Evolutionary conservation across 2,329 filamentous ascomycete genomes (phyloP), one percentile per base, ranked within the genome.

Genomic region (Sarocladium brachiariae): DNA sequence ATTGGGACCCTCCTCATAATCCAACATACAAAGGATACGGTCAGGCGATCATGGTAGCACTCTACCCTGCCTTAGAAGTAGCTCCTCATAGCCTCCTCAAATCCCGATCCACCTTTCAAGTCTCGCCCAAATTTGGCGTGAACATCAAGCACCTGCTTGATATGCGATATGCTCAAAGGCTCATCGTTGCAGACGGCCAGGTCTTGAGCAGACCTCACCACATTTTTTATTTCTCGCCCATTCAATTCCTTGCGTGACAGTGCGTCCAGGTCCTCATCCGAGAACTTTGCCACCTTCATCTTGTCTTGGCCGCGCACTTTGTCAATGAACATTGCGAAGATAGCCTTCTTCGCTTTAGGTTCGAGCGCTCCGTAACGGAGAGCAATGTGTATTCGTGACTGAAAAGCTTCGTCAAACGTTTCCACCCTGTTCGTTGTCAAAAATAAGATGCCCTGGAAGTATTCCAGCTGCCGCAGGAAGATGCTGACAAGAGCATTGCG

Each of bases 361-460:
- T 82, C 83, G 8, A 95, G 75, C 46, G 86, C 81, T 34, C 87
- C 86, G 66, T 95, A 96, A 24, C 86, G 78, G 8, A 96, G 73
- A 0, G 89, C 87, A 58, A 95, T 84, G 64, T 95, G 89, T 54
- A 95, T 95, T 21, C 90, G 81, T 9, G 83, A 88, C 63, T 93
- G 87, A 73, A 95, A 95, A 1, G 90, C 90, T 54, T 93, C 88
- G 59, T 96, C 90, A 60, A 96, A 95, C 0, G 87, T 91, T 70
- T 86, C 80, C 1, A 95, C 88, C 1, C 89, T 81, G 63, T 95
- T 95, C 2, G 90, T 95, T 0, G 90, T 96, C 23, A 96, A 68
- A 71, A 96, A 95, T 4, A 95, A 66, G 50, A 95, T 95, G 2
- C 90, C 90, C 62, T 95, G 87, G 69, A 95, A 95, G 65, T 95